Conservation (phyloP, 352 stramenopile species). For the Thraustochytrium sp. region DNA sequence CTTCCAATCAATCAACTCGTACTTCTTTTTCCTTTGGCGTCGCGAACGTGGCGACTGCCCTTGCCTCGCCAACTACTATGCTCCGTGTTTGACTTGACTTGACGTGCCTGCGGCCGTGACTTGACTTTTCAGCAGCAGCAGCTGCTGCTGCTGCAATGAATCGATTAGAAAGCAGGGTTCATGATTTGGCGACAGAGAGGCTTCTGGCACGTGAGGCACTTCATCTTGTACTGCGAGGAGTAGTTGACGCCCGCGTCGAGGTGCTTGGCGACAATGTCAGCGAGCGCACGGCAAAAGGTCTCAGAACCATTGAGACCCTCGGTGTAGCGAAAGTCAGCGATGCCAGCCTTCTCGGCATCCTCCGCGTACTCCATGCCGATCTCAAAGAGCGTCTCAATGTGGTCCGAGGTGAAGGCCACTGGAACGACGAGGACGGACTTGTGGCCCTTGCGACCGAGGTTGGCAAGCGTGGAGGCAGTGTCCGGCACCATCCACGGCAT, state of each 20-base stretch:
- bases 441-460: conserved; percentile 80
- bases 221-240: conserved; percentile 71
- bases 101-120: no score
- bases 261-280: conserved; percentile 89
- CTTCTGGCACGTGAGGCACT: conserved; percentile 68
- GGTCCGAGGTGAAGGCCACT: conserved; percentile 96
- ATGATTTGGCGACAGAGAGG: conserved; percentile 70
- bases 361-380: conserved; percentile 99
- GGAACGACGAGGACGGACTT: conserved; percentile 95
- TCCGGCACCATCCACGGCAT: conserved; percentile 96
- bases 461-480: conserved; percentile 88
- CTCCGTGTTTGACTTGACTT: no score
- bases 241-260: conserved; percentile 68
- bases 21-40: no score
- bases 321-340: conserved; percentile 86
- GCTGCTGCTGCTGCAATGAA: no score
- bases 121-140: no score
- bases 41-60: no score
- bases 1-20: no score
- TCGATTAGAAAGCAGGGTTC: conserved; percentile 55
- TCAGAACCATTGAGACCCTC: conserved; percentile 91
- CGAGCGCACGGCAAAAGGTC: conserved; percentile 90
- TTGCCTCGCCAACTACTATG: no score
- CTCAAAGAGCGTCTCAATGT: conserved; percentile 99
- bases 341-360: conserved; percentile 85